Percentiles rank a stretch among this genome's conserved stretches.
Conservation (phyloP, 768 basidiomycete genomes). For the Leccinum rimulosum region DNA sequence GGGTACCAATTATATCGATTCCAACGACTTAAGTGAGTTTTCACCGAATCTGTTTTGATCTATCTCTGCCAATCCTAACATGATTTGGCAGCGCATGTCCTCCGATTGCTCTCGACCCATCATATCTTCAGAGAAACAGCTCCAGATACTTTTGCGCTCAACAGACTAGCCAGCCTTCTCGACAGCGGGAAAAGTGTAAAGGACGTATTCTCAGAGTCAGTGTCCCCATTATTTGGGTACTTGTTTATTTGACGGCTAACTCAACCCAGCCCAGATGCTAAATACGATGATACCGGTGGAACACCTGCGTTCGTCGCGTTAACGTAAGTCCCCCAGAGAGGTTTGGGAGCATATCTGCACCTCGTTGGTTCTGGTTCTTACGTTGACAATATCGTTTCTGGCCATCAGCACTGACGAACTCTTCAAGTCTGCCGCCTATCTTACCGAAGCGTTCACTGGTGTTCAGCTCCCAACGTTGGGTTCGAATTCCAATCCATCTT, state of each 20-base stretch:
- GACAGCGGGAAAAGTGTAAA: constrained; percentile 62
- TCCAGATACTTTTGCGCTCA: constrained; percentile 72
- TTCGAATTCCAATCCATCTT: constrained; percentile 15
- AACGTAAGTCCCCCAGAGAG: constrained; percentile 42
- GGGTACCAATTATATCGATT: constrained; percentile 17
- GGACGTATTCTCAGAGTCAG: constrained; percentile 49
- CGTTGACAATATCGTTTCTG: constrained; percentile 5
- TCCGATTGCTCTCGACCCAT: constrained; percentile 76
- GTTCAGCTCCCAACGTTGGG: constrained; percentile 19
- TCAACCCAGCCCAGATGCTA: constrained; percentile 49
- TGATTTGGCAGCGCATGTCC: constrained; percentile 53
- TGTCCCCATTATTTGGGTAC: not conserved
- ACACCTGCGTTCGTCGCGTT: constrained; percentile 69
- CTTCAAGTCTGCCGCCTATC: constrained; percentile 70
- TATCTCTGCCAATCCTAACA: not conserved
- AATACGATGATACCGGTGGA: constrained; percentile 65
- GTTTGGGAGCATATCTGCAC: not conserved
- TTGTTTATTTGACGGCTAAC: constrained; percentile 1
- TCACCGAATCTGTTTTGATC: not conserved
- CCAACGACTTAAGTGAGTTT: constrained; percentile 17
- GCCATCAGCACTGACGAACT: constrained; percentile 66
- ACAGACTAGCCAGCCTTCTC: constrained; percentile 64
- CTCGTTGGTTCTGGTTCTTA: not conserved
- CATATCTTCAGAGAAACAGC: constrained; percentile 68
- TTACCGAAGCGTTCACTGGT: constrained; percentile 61